Evolutionary conservation across 2,329 filamentous ascomycete genomes (phyloP), one percentile per base, ranked within the genome.

Genomic region (Periglandula ipomoeae): DNA sequence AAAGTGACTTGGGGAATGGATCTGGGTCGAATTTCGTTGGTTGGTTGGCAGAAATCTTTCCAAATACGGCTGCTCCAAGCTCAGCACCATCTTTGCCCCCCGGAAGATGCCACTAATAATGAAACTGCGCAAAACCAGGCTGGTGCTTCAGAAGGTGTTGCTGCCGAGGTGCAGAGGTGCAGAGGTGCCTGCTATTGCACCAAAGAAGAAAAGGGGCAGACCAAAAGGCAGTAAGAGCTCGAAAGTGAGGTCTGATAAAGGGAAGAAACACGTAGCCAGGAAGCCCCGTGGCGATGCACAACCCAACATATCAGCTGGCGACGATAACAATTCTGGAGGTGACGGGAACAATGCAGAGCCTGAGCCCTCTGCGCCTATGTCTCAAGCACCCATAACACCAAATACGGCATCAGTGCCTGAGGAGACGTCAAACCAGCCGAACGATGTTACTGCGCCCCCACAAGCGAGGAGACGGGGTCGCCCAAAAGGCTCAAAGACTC

Each of bases 31-130:
- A 79, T 10, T 78, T 84, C 50, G 70, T 84, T 26, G 74, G 76
- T 19, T 84, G 80, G 79, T 64, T 83, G 40, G 68, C 77, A 11
- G 80, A 84, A 57, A 80, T 84, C 47, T 84, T 84, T 27, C 50
- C 50, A 44, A 41, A 32, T 24, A 34, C 41, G 24, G 27, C 34
- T 27, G 24, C 17, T 13, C 39, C 50, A 35, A 9, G 11, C 32
- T 30, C 34, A 37, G 11, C 30, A 32, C 26, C 30, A 7, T 42
- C 47, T 7, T 23, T 3, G 11, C 15, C 7, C 10, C 15, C 4
- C 3, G 17, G 24, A 30, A 15, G 11, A n/a, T 22, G 1, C 24
- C 6, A 23, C 24, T 23, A 37, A 27, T 38, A 20, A 10, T 30
- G 44, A 37, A 22, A 38, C 22, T 27, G n/a, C 32, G 9, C 9